Base-by-base conservation (phyloP, 805 yeast species). In the Candida maesae region DNA sequence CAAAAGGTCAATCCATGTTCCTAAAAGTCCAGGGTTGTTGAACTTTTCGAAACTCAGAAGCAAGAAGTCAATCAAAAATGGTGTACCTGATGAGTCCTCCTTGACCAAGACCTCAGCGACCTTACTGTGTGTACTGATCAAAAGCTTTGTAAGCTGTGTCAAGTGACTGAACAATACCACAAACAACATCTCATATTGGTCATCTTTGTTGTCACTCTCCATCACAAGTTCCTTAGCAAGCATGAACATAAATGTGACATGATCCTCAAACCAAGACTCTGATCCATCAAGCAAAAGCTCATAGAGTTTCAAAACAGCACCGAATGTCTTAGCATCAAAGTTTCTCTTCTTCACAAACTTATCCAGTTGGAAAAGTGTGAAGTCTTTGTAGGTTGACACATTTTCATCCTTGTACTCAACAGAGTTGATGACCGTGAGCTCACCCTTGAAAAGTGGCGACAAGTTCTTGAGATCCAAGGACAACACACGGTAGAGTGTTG, bases 361-460 rank as follows among this genome's bases (percentile, higher is more conserved):
- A 33, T 68, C 58, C 12, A 79, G 45, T 3, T 75, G 63, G 32
- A 66, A 59, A 13, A 80, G 44, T 0, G 79, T 52, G 19, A 83
- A 64, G 8, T 78, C 73, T 48, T 81, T 81, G 56, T 81, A 84
- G 2, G 84, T 79, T 0, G 86, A 76, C 5, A 64, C 68, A 56
- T 67, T 65, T 56, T 70, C 46, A 70, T 65, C 36, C 66, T 64
- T 44, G 65, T 68, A 51, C 68, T 60, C 53, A 64, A 74, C 13
- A 46, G 66, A 70, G 46, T 71, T 80, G 41, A 80, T 67, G 0
- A 76, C 78, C 9, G 81, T 78, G 35, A 81, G 58, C 46, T 84
- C 90, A 20, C 73, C 64, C 19, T 69, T 71, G 51, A 84, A 72
- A 7, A 73, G 59, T 7, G 74, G 75, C 27, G 71, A 55, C 23